Base-by-base conservation (phyloP, 805 yeast species). In the Saccharomyces jurei region DNA sequence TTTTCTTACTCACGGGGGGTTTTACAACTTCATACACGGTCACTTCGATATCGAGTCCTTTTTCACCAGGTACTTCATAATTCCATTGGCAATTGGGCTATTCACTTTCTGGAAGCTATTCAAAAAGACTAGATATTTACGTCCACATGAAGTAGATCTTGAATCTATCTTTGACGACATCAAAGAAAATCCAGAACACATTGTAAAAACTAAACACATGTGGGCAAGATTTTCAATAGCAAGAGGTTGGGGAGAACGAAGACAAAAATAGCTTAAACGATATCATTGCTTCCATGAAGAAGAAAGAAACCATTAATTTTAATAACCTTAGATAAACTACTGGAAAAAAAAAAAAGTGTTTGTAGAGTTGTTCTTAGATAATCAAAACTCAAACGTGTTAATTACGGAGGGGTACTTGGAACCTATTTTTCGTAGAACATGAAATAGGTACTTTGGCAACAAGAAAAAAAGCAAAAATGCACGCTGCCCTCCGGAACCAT, bases 101-200 rank as follows among this genome's bases (percentile, higher is more conserved):
- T 71, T 58, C 55, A 47, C 64, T 17, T 64, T 62, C 54, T 74
- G 74, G 74, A 72, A 72, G 50, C 21, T 71, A 25, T 54, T 60
- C 58, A 70, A 69, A 60, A 62, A 55, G 49, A 70, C 75, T 4
- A 68, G 58, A 51, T 57, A 68, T 49, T 61, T 73, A 58, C 63
- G 60, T 47, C 68, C 79, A 8, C 53, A 59, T 14, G 75, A 79
- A 54, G 76, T 74, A 48, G 80, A 79, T 63, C 69, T 79, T 25
- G 65, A 54, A 46, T 50, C 63, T 4, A 58, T 71, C 46, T 71
- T 71, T 59, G 58, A 57, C 52, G 73, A 71, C 55, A 67, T 64
- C 25, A 63, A 58, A 41, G 66, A 63, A 14, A 63, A 66, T 54
- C 73, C 73, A 32, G 73, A 69, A 53, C 67, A 28, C 17, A 48